Evolutionary conservation across 2,329 filamentous ascomycete genomes (phyloP).

Genomic region (Fusarium coicis): DNA sequence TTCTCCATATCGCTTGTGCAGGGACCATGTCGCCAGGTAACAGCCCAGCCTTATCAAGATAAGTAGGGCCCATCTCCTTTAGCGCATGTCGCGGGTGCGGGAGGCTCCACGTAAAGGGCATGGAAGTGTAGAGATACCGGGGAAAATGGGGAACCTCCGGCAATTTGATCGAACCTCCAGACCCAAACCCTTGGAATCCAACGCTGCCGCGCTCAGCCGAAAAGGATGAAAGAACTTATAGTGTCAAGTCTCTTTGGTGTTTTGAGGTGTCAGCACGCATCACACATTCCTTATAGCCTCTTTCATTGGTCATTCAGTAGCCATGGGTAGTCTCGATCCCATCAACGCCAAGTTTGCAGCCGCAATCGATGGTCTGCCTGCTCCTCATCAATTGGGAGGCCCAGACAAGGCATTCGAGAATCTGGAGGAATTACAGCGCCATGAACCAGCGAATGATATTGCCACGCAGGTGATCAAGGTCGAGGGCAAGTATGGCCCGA

Average conservation of each 20-base stretch:
- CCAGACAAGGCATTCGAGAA: background rate
- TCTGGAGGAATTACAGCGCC: background rate
- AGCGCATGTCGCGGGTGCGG: background rate
- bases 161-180: background rate
- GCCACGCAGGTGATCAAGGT: background rate
- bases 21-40: background rate
- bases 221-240: background rate
- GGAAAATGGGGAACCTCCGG: background rate
- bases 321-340: background rate
- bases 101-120: background rate
- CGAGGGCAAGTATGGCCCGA: background rate
- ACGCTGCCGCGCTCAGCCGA: background rate
- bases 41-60: background rate
- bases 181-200: background rate
- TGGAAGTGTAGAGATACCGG: background rate
- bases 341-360: background rate
- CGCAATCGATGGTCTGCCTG: background rate
- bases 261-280: background rate
- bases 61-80: background rate
- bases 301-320: background rate
- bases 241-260: background rate
- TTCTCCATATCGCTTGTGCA: too few species aligned
- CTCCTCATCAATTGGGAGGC: background rate
- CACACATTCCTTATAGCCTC: background rate
- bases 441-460: background rate